These are phyloP conservation scores for Tolypocladium sp. DNA, from an alignment of 2,329 filamentous ascomycete genomes.

Conservation along the genomic window DNA sequence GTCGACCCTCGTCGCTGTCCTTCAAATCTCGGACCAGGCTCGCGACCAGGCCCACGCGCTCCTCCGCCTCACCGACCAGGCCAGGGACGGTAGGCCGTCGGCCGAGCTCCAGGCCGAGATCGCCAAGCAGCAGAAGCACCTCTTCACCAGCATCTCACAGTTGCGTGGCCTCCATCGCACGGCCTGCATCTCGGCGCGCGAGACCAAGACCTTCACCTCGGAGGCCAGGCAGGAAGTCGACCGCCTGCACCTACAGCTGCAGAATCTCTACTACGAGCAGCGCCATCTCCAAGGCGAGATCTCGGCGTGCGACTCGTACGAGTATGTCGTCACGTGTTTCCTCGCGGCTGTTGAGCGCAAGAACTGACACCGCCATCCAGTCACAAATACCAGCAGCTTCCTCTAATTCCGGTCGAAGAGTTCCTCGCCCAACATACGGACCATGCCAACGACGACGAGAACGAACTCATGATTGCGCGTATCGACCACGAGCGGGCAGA, in stretches of 20 bases:
- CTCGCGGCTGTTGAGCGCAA: background rate
- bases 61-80: constrained; percentile 42
- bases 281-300: constrained; percentile 86
- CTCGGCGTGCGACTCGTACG: constrained; percentile 78
- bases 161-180: constrained; percentile 76
- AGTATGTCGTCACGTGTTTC: constrained; percentile 48
- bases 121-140: constrained; percentile 68
- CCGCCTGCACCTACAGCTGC: constrained; percentile 79
- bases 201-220: constrained; percentile 78
- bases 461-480: constrained; percentile 77
- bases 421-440: constrained; percentile 73
- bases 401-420: constrained; percentile 73
- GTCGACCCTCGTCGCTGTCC: constrained; percentile 52
- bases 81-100: constrained; percentile 31
- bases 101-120: constrained; percentile 47
- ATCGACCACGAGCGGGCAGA: constrained; percentile 87
- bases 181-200: constrained; percentile 70
- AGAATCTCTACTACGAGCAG: constrained; percentile 96
- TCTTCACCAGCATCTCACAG: constrained; percentile 70
- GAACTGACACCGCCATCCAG: constrained; percentile 31
- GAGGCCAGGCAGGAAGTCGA: constrained; percentile 89
- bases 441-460: constrained; percentile 61
- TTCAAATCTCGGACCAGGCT: constrained; percentile 64
- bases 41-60: constrained; percentile 62
- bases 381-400: constrained; percentile 80